phyloP scores from a whole-genome alignment of 1,139 yeast genomes.

The Kurtzmaniella quercitrusa region DNA sequence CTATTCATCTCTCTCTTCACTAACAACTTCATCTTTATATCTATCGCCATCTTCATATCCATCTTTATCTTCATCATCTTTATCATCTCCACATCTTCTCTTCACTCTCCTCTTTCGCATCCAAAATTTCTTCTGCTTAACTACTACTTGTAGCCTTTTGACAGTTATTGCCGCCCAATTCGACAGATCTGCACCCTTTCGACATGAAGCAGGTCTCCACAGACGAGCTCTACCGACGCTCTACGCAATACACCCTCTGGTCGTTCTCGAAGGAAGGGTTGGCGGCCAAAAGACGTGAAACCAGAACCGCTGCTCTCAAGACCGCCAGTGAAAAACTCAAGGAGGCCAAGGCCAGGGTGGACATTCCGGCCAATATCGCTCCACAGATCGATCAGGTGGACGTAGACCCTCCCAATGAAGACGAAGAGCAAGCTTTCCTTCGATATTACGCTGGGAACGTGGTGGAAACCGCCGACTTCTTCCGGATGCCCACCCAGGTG shows the following conservation, averaged over 20 bases:
- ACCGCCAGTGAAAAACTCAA: constrained; percentile 36
- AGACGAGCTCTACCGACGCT: constrained; percentile 83
- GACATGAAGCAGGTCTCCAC: constrained; percentile 33
- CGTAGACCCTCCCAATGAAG: constrained; percentile 48
- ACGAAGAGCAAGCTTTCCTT: constrained; percentile 69
- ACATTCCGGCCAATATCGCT: constrained; percentile 24
- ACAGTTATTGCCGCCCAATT: too few relatives aligned
- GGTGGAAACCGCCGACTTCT: constrained; percentile 46
- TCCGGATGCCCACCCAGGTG: constrained; percentile 46
- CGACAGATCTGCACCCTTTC: not conserved
- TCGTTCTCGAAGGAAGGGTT: constrained; percentile 65
- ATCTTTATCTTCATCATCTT: too few relatives aligned
- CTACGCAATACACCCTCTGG: constrained; percentile 84
- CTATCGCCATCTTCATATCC: too few relatives aligned
- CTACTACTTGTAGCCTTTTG: too few relatives aligned
- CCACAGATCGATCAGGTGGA: constrained; percentile 25
- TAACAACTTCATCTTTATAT: too few relatives aligned
- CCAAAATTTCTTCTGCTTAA: too few relatives aligned
- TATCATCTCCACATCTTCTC: too few relatives aligned
- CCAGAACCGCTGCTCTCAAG: constrained; percentile 50
- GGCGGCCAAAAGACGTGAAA: constrained; percentile 36
- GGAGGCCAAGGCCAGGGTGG: constrained; percentile 15
- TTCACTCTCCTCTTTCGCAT: too few relatives aligned
- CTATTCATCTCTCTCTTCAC: too few relatives aligned
- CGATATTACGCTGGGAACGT: constrained; percentile 70